These are phyloP conservation scores for Metroxylon sagu DNA, from an alignment of 176 grass and related monocot genomes.

Conservation along the genomic window DNA sequence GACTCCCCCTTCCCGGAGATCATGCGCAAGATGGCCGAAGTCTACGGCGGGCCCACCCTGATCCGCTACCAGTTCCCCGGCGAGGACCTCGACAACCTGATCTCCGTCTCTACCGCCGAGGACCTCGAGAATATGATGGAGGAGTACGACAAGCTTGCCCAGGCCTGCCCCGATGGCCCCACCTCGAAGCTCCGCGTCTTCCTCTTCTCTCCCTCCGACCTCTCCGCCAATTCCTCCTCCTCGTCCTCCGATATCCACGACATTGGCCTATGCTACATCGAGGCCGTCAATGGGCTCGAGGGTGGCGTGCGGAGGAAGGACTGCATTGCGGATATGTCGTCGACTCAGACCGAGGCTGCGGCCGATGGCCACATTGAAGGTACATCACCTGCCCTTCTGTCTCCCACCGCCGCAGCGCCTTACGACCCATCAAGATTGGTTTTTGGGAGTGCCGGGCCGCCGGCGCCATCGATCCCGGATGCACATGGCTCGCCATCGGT, in stretches of 20 bases:
- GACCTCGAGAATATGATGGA: conserved; percentile 99
- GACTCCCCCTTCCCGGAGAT: conserved; percentile 43
- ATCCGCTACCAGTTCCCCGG: conserved; percentile 92
- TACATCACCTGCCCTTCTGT: conserved; percentile 32
- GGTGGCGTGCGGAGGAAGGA: conserved; percentile 37
- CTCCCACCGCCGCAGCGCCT: conserved; percentile 46
- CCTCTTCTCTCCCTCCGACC: conserved; percentile 60
- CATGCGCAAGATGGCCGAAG: conserved; percentile 40
- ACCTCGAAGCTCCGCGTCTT: conserved; percentile 79
- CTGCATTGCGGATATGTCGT: conserved; percentile 42
- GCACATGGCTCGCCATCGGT: neutral
- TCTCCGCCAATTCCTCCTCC: neutral
- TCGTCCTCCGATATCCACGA: conserved; percentile 3
- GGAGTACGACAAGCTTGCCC: conserved; percentile 69
- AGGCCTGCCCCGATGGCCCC: conserved; percentile 2
- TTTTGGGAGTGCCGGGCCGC: conserved; percentile 3
- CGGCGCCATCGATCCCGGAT: neutral
- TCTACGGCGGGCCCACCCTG: conserved; percentile 45
- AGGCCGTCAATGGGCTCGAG: conserved; percentile 23
- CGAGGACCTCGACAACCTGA: conserved; percentile 86
- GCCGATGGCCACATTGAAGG: conserved; percentile 18
- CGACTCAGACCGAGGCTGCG: conserved; percentile 28
- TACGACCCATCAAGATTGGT: conserved; percentile 49
- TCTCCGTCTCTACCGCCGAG: conserved; percentile 91
- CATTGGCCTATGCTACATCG: neutral